Base-by-base conservation (phyloP, 257 asterid genomes). In the Capsicum chinense region DNA sequence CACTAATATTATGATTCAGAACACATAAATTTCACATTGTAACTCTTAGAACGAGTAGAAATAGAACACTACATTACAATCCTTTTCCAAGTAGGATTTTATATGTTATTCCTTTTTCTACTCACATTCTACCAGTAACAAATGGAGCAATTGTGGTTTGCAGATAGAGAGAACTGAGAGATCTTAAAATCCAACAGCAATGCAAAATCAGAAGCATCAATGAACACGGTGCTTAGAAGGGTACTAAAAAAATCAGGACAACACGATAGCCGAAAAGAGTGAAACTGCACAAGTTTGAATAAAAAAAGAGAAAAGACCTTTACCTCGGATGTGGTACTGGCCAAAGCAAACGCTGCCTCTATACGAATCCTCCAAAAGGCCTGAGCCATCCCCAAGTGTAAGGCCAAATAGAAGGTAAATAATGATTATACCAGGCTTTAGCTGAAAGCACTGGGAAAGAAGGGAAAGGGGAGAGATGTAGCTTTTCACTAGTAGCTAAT, bases 341-440 rank as follows among this genome's bases (percentile, higher is more conserved):
- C 98, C 92, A 97, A 90, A 48, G 98, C 97, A 88, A 92, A 97
- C 57, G 98, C 99, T 62, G 98, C 98, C 89, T 92, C 95, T 82
- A 93, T 87, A 35, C 98, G 98, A 85, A 93, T 93, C 88, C 98
- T 95, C 99, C 99, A 97, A 87, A 93, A 97, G 85, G 93, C 98
- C 99, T 97, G 60, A 56, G 64, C 15, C 26, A 78, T 78, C 52
- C 82, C 82, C 82, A 33, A 78, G 82, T 54, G 69, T 74, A 33
- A 83, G 56, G 87, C 50, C 50, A 87, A 35, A 82, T 68, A 86
- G 85, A 33, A 68, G 48, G 76, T 69, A 67, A 80, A 83, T 79
- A 85, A 66, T 57, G 82, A 74, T 62, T 87, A 85, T 62, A 83
- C 39, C 42, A 74, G 81, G 78, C 33, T 59, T 54, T 21, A 74